Evolutionary conservation across 345 rosid genomes (phyloP), one percentile per base, ranked within the genome.

Genomic region (Anacardium occidentale): DNA sequence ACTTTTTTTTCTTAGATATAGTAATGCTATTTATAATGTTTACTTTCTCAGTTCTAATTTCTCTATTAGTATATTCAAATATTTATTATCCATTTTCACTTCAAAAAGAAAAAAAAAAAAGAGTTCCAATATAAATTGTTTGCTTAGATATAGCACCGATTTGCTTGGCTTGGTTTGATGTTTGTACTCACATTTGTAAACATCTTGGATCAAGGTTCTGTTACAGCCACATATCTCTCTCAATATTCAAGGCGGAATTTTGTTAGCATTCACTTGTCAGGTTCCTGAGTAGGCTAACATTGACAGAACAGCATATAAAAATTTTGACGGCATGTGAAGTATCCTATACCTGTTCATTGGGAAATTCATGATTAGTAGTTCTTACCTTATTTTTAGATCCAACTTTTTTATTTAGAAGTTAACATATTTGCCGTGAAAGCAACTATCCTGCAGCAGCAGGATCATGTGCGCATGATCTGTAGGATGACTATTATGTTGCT

Each of bases 221-320:
- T 64, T 24, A 12, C 60, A 37, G 10, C 21, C 29, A 47, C 3
- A 42, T 25, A 26, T 48, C 12, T 15, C n/a, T 51, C 42, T 32
- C 8, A 24, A 5, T 48, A 3, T 51, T 14, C 14, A 24, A 47
- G 53, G 48, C 0, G 21, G 3, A n/a, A 7, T 15, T 47, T 37
- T 37, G 42, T 65, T 24, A 22, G 13, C 34, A 44, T 44, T 10
- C 20, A 26, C 26, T 32, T 44, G 24, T 59, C 26, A 45, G 21
- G 26, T 48, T 70, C 44, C 9, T 17, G 13, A 45, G 26, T 47
- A 57, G 5, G 32, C 44, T 57, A 45, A 71, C 18, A 26, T 51
- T 71, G 60, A 51, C 37, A 34, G 66, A 59, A 71, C 9, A 24
- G 20, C n/a, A 67, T 18, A n/a, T 37, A 12, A 20, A 48, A 53